Conservation (phyloP, 2,329 filamentous ascomycete species). For the Diaporthe amygdali region DNA sequence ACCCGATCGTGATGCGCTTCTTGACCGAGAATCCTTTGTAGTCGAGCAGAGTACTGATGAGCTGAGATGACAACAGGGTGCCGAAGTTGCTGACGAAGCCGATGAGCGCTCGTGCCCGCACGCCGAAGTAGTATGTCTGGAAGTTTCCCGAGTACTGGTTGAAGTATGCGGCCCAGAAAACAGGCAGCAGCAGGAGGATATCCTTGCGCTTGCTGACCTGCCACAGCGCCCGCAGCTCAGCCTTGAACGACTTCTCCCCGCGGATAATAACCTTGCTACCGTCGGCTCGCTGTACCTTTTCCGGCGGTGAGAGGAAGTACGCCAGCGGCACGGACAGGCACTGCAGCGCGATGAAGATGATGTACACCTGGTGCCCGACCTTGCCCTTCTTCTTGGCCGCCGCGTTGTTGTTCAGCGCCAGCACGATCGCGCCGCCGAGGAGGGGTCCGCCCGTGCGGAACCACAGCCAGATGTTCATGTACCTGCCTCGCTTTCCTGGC, state of each 20-base stretch:
- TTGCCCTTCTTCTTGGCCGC: constrained; percentile 38
- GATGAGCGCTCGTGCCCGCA: constrained; percentile 45
- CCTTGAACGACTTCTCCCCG: constrained; percentile 35
- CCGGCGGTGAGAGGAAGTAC: constrained; percentile 47
- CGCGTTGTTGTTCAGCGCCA: constrained; percentile 49
- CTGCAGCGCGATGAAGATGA: constrained; percentile 52
- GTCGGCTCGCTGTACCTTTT: constrained; percentile 49
- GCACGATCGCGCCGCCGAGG: constrained; percentile 54
- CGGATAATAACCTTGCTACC: constrained; percentile 40
- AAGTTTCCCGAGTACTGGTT: constrained; percentile 35
- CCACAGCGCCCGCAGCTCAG: constrained; percentile 43
- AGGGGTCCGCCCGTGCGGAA: constrained; percentile 48
- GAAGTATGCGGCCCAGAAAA: constrained; percentile 26
- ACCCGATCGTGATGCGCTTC: constrained; percentile 47
- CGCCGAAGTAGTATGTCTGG: constrained; percentile 44
- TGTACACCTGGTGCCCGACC: constrained; percentile 45
- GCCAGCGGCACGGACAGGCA: constrained; percentile 48
- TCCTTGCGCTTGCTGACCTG: constrained; percentile 35
- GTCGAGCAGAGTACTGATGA: background rate
- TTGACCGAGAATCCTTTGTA: constrained; percentile 34
- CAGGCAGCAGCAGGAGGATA: constrained; percentile 41
- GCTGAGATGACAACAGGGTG: constrained; percentile 1
- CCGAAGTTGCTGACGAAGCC: constrained; percentile 32
- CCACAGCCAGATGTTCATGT: constrained; percentile 56
- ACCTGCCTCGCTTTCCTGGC: constrained; percentile 61